Base-by-base conservation (phyloP, 1,284 basidiomycete species). In the Ustilago bromivora region DNA sequence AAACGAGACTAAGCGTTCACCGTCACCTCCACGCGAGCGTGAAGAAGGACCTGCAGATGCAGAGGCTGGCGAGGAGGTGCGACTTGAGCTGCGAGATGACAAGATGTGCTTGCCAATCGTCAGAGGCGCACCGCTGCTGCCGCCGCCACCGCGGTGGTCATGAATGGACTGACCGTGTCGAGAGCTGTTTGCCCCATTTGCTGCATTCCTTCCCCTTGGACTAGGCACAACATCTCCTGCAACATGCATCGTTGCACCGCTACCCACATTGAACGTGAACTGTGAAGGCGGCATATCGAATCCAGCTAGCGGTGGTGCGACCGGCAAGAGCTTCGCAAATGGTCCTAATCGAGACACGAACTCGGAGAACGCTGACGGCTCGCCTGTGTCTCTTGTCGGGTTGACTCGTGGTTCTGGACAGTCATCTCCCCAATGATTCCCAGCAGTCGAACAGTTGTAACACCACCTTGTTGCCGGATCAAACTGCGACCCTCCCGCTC, bases 381-480 rank as follows among this genome's bases (percentile, higher is more conserved):
- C 84, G 41, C 71, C 91, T 43, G 86, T 84, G 0, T 91, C 89
- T 43, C 87, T 83, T 68, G 90, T 90, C 32, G 87, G 85, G 13
- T 88, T 88, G 71, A 89, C 89, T 2, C 89, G 87, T 2, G 89
- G 83, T 43, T 89, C 88, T 34, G 89, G 86, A 78, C 94, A 96
- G 84, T 96, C 94, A 84, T 96, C 95, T 52, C 95, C 95, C 84
- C 93, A 90, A 86, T 97, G 95, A 38, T 79, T 79, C 5, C 93
- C 94, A 57, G 87, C 86, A 38, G 87, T 87, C 32, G 93, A 94
- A 81, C 95, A 97, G 82, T 94, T 95, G 87, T 95, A 95, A 86
- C 95, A 97, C 92, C 92, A 94, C 68, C 90, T 88, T 78, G 92
- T 92, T 62, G 65, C 75, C 4, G 81, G 73, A 43, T 80, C 79